Evolutionary conservation across 306 rosid genomes (phyloP).

Genomic region (Quercus agrifolia): DNA sequence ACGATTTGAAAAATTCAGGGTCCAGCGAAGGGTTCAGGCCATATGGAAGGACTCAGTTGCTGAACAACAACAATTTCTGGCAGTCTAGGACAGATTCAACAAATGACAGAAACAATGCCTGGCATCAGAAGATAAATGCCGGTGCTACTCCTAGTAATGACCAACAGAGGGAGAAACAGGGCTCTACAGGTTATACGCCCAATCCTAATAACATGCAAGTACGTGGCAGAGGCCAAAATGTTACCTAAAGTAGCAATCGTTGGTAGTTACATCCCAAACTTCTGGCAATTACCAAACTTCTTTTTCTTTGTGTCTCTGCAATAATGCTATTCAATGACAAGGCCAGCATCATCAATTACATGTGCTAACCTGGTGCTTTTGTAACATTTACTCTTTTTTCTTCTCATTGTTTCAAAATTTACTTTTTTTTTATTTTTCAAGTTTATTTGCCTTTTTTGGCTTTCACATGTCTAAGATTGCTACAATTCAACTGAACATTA

Average conservation of each 20-base stretch:
- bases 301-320: neutral
- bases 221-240: neutral
- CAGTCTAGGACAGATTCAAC: neutral
- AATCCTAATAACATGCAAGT: neutral
- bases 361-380: neutral
- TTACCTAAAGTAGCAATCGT: neutral
- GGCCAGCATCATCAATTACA: neutral
- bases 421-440: too few relatives aligned
- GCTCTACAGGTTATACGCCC: neutral
- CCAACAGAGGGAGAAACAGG: neutral
- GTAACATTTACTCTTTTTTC: too few relatives aligned
- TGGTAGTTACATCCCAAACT: neutral
- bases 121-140: neutral
- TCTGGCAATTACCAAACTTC: neutral
- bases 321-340: neutral
- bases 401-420: too few relatives aligned
- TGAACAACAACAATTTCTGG: constrained; percentile 11
- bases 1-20: neutral
- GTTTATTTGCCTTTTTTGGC: too few relatives aligned
- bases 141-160: neutral
- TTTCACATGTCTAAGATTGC: too few relatives aligned
- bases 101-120: neutral
- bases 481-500: too few relatives aligned
- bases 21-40: neutral
- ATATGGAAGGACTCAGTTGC: neutral